Evolutionary conservation across 2,329 filamentous ascomycete genomes (phyloP).

Genomic region (Metarhizium rileyi): DNA sequence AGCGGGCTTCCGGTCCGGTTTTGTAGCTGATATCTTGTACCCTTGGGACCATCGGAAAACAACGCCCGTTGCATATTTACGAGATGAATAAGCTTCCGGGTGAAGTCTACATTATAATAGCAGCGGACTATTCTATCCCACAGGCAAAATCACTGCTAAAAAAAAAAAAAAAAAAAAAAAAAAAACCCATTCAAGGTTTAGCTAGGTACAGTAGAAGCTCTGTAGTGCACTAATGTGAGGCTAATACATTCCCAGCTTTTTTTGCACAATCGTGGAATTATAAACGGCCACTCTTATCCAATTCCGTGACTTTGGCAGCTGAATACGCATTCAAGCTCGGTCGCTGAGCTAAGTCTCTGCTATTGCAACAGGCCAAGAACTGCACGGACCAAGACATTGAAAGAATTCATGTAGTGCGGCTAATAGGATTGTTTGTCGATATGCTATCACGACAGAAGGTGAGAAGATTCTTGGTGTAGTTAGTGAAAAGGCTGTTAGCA

Average conservation of each 20-base stretch:
- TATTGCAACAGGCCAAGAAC: neutral
- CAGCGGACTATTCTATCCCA: neutral
- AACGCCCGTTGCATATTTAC: slow-evolving; percentile 7
- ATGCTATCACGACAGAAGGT: neutral
- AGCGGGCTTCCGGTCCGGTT: neutral
- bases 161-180: too few relatives aligned
- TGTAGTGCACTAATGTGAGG: too few relatives aligned
- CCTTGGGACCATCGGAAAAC: slow-evolving; percentile 10
- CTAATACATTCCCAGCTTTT: too few relatives aligned
- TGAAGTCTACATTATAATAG: slow-evolving; percentile 7
- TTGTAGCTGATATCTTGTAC: slow-evolving; percentile 7
- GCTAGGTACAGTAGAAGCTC: too few relatives aligned
- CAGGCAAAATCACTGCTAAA: neutral
- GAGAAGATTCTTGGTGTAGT: too few relatives aligned
- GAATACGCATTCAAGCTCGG: slow-evolving; percentile 7
- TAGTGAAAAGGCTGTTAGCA: too few relatives aligned
- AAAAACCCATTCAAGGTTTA: slow-evolving; percentile 7
- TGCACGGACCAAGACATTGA: neutral
- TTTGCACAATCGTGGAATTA: too few relatives aligned
- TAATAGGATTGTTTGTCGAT: neutral
- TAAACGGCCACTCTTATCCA: too few relatives aligned
- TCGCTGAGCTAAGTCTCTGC: slow-evolving; percentile 6
- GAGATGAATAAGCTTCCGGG: slow-evolving; percentile 11
- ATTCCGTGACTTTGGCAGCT: neutral
- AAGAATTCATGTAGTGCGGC: neutral